phyloP scores from a whole-genome alignment of 306 rosid species.

The Carpinus viminea region DNA sequence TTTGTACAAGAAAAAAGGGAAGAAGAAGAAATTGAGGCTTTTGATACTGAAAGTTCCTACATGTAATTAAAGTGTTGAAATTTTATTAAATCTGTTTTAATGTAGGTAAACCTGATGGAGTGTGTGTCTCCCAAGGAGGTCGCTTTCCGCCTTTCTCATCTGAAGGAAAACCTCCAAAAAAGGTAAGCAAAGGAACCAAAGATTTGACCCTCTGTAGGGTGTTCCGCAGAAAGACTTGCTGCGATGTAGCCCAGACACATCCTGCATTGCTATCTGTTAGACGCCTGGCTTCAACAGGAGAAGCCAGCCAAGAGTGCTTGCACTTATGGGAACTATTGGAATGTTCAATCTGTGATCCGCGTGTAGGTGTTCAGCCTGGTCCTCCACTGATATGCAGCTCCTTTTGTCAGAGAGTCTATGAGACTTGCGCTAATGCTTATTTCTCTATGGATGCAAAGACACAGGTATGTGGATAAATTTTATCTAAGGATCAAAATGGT shows the following conservation, averaged over 20 bases:
- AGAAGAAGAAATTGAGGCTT: not conserved
- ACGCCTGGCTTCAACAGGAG: constrained; percentile 83
- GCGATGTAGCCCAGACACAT: constrained; percentile 78
- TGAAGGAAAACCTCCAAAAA: constrained; percentile 75
- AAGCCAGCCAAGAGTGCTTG: constrained; percentile 82
- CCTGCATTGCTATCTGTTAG: constrained; percentile 74
- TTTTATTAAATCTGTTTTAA: not conserved
- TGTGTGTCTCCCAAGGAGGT: constrained; percentile 86
- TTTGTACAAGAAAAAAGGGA: not conserved
- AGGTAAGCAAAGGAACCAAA: constrained; percentile 60
- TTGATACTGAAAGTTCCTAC: not conserved
- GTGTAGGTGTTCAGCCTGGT: constrained; percentile 66
- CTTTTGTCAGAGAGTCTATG: constrained; percentile 70
- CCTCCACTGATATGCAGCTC: constrained; percentile 84
- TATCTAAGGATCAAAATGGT: constrained; percentile 1
- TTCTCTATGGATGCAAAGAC: constrained; percentile 81
- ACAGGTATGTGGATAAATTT: constrained; percentile 52
- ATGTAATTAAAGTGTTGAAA: not conserved
- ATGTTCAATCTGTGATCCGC: constrained; percentile 90
- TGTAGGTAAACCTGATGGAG: constrained; percentile 62
- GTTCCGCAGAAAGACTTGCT: constrained; percentile 80
- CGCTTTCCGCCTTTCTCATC: constrained; percentile 75
- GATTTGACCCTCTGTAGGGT: constrained; percentile 86
- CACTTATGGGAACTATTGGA: constrained; percentile 90
- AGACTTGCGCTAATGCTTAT: constrained; percentile 83